A percentile compares a stretch with the other conserved stretches of the same genome.
phyloP scores from a whole-genome alignment of 2,329 filamentous ascomycete species.

The Hypoxylon sp. region DNA sequence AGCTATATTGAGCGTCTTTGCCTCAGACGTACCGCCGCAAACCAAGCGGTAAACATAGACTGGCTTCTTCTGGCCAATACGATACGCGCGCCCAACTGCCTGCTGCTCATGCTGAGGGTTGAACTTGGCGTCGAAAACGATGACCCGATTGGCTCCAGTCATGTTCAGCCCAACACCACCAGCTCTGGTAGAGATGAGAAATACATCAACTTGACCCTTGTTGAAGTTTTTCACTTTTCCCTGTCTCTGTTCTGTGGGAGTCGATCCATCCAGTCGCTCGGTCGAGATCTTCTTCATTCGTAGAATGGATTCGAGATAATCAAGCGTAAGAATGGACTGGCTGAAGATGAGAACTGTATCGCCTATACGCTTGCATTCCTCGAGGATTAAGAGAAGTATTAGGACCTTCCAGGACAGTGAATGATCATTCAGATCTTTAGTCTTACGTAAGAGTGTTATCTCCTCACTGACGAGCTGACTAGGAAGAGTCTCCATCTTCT shows the following conservation, averaged over 20 bases:
- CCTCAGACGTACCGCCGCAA: constrained; percentile 84
- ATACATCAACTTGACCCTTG: constrained; percentile 67
- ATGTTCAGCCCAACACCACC: constrained; percentile 90
- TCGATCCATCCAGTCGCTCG: constrained; percentile 77
- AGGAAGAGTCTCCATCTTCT: constrained; percentile 47
- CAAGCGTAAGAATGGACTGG: constrained; percentile 76
- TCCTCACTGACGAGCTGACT: constrained; percentile 52
- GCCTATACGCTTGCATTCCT: constrained; percentile 69
- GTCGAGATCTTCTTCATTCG: constrained; percentile 63
- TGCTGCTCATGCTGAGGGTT: constrained; percentile 88
- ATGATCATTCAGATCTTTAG: constrained; percentile 61
- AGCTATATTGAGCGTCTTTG: constrained; percentile 78
- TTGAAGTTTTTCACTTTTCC: constrained; percentile 79
- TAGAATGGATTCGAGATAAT: constrained; percentile 76
- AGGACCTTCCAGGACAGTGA: constrained; percentile 76
- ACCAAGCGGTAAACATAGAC: constrained; percentile 90
- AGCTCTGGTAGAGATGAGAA: constrained; percentile 86
- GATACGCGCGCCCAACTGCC: constrained; percentile 87
- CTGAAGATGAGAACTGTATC: constrained; percentile 90
- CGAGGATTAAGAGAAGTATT: constrained; percentile 78
- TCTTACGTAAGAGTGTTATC: constrained; percentile 56
- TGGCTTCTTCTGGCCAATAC: constrained; percentile 83
- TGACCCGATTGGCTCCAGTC: constrained; percentile 84
- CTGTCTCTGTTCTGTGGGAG: constrained; percentile 71
- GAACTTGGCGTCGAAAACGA: constrained; percentile 87